Conservation (phyloP, 257 asterid genomes). For the Cinchona pubescens region DNA sequence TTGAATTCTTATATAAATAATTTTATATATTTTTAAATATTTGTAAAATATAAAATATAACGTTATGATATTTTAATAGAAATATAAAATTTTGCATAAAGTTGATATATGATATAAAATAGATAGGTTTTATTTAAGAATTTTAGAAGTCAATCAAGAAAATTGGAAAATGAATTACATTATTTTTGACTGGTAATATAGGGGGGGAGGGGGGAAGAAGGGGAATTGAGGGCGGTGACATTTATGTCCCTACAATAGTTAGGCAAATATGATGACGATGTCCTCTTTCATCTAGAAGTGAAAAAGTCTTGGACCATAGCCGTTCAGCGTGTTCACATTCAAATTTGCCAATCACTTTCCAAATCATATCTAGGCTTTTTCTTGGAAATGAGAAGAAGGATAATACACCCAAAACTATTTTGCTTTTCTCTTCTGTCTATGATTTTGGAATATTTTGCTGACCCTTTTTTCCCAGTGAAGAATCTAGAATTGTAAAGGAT, state of each 20-base stretch:
- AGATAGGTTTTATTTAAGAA: neutral
- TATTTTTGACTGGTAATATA: neutral
- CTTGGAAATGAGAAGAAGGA: slow-evolving; percentile 10
- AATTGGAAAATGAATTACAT: neutral
- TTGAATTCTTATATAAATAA: no score
- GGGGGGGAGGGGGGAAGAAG: neutral
- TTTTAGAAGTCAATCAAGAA: neutral
- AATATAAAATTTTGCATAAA: no score
- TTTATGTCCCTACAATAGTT: neutral
- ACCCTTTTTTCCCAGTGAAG: no score
- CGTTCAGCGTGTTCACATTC: slow-evolving; percentile 3
- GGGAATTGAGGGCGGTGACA: no score
- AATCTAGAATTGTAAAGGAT: neutral
- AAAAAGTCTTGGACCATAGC: neutral
- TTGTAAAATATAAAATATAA: no score
- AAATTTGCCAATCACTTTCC: neutral
- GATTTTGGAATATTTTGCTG: neutral
- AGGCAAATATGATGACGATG: neutral
- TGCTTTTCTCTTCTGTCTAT: neutral
- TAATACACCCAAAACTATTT: neutral
- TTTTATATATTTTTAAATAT: no score
- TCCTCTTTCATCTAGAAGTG: neutral
- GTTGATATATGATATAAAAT: neutral
- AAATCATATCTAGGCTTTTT: neutral
- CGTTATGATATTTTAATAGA: no score